A percentile compares a stretch with the other conserved stretches of the same genome.
Conservation (phyloP, 805 yeast genomes). For the Saturnispora galanensis region DNA sequence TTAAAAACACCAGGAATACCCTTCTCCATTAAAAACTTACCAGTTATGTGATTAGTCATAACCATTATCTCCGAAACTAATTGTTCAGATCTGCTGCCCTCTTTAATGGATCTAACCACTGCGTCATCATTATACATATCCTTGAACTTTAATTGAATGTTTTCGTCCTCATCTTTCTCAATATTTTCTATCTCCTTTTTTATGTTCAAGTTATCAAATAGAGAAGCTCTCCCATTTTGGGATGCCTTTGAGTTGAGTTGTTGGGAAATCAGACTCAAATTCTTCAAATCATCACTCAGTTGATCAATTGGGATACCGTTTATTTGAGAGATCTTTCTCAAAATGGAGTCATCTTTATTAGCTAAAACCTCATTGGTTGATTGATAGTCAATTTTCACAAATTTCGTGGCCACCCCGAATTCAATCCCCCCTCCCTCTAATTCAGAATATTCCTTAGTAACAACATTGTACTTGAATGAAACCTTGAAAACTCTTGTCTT, state of each 20-base stretch:
- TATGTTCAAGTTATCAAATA: constrained; percentile 16
- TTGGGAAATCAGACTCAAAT: constrained; percentile 26
- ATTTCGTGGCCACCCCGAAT: constrained; percentile 35
- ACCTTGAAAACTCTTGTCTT: constrained; percentile 36
- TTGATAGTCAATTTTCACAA: constrained; percentile 51
- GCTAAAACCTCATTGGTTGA: constrained; percentile 46
- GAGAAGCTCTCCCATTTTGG: constrained; percentile 28
- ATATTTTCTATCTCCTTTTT: constrained; percentile 18
- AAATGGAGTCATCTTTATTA: constrained; percentile 12
- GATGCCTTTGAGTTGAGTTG: constrained; percentile 25
- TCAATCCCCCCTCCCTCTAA: constrained; percentile 24
- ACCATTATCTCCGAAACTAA: constrained; percentile 84
- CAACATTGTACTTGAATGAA: constrained; percentile 25
- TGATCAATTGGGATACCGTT: constrained; percentile 3
- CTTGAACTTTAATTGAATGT: constrained; percentile 19
- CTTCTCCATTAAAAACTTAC: constrained; percentile 33
- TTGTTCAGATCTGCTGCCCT: constrained; percentile 38
- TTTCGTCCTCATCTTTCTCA: constrained; percentile 17
- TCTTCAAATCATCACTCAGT: constrained; percentile 27
- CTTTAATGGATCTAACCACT: constrained; percentile 2
- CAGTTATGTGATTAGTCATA: constrained; percentile 56
- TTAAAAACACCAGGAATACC: constrained; percentile 44
- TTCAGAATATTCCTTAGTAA: constrained; percentile 13
- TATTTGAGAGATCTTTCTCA: constrained; percentile 7
- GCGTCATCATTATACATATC: constrained; percentile 12